Evolutionary conservation across 345 rosid genomes (phyloP).

Genomic region (Mangifera indica): DNA sequence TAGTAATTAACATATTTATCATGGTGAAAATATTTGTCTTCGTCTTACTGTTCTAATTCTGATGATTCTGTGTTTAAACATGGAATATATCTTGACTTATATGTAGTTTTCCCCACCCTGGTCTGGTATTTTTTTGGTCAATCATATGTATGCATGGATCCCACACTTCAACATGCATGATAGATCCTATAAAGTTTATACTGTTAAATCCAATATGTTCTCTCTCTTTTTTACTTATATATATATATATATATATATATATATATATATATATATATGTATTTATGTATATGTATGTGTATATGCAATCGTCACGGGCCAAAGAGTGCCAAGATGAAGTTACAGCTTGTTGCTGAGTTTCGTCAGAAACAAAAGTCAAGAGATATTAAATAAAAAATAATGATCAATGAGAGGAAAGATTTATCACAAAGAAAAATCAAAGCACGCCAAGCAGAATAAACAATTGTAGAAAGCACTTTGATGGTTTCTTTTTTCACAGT

Average conservation of each 20-base stretch:
- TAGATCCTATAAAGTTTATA: not conserved
- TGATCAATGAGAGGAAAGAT: not conserved
- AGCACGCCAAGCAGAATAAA: slow-evolving; percentile 11
- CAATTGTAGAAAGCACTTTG: not conserved
- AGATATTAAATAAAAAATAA: not conserved
- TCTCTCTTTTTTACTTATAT: not conserved
- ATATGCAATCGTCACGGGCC: no score
- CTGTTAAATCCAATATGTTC: not conserved
- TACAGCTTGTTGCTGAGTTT: not conserved
- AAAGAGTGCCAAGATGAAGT: not conserved
- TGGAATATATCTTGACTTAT: no score
- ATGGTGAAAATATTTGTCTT: no score
- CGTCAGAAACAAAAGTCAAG: not conserved
- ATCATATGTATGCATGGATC: slow-evolving; percentile 21
- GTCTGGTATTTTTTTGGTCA: slow-evolving; percentile 19
- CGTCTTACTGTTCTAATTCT: no score
- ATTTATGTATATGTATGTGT: no score
- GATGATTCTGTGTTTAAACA: no score
- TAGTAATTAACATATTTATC: no score
- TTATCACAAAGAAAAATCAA: slow-evolving; percentile 7
- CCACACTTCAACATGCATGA: not conserved
- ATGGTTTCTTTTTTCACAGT: no score
- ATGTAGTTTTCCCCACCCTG: not conserved
- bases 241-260: no score
- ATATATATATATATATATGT: no score